Percentiles rank a stretch among this genome's conserved stretches.
Evolutionary conservation across 441 rosid genomes (phyloP).

Genomic region (Gossypium trilobum): DNA sequence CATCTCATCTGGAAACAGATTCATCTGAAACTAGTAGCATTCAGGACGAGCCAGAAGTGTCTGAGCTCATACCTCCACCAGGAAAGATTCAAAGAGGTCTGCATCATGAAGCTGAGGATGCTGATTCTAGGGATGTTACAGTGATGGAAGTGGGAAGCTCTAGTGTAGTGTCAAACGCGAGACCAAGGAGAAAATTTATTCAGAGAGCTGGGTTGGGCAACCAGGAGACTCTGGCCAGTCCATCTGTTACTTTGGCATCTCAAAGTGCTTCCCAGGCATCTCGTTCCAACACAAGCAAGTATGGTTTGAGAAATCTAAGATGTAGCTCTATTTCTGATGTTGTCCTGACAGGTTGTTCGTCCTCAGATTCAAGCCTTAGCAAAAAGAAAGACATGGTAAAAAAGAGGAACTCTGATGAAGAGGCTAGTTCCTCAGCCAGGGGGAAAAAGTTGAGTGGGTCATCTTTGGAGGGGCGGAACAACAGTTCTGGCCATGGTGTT

Average conservation of each 20-base stretch:
- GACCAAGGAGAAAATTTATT: constrained; percentile 36
- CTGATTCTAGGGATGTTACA: constrained; percentile 24
- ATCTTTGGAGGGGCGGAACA: constrained; percentile 32
- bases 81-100: constrained; percentile 41
- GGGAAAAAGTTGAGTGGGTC: constrained; percentile 47
- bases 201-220: constrained; percentile 39
- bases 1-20: constrained; percentile 42
- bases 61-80: constrained; percentile 26
- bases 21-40: constrained; percentile 59
- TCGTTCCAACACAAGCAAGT: constrained; percentile 30
- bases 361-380: constrained; percentile 37
- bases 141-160: constrained; percentile 43
- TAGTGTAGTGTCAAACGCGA: constrained; percentile 35
- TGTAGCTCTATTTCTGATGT: constrained; percentile 55
- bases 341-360: constrained; percentile 37
- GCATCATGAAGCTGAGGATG: constrained; percentile 25
- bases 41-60: constrained; percentile 43
- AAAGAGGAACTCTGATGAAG: constrained; percentile 51
- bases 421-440: constrained; percentile 53
- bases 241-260: constrained; percentile 31
- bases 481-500: constrained; percentile 35
- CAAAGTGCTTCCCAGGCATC: constrained; percentile 38
- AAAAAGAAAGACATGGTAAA: constrained; percentile 33
- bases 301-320: constrained; percentile 47
- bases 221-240: constrained; percentile 28